Evolutionary conservation across 371 early-diverging fungal species (phyloP).

Genomic region (Apophysomyces trapeziformis): DNA sequence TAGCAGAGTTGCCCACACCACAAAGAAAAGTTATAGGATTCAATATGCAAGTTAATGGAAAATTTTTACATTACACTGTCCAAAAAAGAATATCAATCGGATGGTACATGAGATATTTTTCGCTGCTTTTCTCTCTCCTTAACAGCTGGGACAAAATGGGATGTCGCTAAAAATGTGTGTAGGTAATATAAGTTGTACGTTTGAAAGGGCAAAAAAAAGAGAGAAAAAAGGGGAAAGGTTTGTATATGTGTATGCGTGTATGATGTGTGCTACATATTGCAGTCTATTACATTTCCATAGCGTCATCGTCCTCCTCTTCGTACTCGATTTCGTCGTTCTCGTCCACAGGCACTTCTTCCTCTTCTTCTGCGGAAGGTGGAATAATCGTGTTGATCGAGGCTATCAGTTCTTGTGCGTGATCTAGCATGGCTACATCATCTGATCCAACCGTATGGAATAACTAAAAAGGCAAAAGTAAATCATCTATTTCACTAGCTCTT

Average conservation of each 20-base stretch:
- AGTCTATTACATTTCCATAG: slow-evolving; percentile 46
- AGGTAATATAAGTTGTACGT: not conserved
- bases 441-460: slow-evolving; percentile 59
- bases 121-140: slow-evolving; percentile 4
- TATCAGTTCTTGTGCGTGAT: slow-evolving; percentile 72
- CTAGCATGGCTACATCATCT: slow-evolving; percentile 72
- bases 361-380: slow-evolving; percentile 48
- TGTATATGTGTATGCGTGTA: slow-evolving; percentile 10
- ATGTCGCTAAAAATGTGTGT: not conserved
- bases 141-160: slow-evolving; percentile 12
- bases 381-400: slow-evolving; percentile 55
- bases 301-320: slow-evolving; percentile 49
- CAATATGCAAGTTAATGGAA: not conserved
- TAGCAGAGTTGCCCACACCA: not conserved
- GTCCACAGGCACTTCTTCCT: slow-evolving; percentile 24
- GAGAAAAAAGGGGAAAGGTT: not conserved
- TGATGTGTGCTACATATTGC: not conserved
- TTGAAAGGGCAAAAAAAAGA: not conserved
- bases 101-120: no score
- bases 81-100: no score
- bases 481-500: slow-evolving; percentile 13
- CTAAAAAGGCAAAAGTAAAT: slow-evolving; percentile 37
- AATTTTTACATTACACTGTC: not conserved
- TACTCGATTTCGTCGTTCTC: slow-evolving; percentile 38
- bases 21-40: not conserved